Evolutionary conservation across 1,284 basidiomycete species (phyloP).

Genomic region (Trichosporon ovoides): DNA sequence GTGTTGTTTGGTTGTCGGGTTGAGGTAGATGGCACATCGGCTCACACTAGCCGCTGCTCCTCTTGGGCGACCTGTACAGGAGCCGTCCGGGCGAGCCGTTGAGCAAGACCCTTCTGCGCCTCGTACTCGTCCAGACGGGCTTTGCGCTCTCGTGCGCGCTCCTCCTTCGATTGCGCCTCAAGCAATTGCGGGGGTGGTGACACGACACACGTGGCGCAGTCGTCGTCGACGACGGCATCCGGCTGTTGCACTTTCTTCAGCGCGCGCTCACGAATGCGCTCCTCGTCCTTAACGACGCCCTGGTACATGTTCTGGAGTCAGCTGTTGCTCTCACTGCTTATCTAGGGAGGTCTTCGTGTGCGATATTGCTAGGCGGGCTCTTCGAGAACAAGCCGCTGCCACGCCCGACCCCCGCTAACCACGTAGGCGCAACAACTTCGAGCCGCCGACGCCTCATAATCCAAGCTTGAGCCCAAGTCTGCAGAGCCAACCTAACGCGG

Average conservation of each 20-base stretch:
- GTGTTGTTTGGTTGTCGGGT: not conserved
- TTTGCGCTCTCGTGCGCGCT: constrained; percentile 29
- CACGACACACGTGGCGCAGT: constrained; percentile 40
- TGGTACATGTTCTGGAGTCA: constrained; percentile 74
- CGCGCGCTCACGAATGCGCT: constrained; percentile 52
- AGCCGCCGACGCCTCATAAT: not conserved
- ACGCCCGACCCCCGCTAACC: too few relatives aligned
- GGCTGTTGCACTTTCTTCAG: constrained; percentile 26
- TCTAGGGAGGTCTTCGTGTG: too few relatives aligned
- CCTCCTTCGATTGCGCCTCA: constrained; percentile 32
- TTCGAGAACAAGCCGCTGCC: too few relatives aligned
- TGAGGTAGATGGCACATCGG: not conserved
- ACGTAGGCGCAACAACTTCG: not conserved
- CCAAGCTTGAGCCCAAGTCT: not conserved
- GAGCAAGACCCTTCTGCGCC: constrained; percentile 34
- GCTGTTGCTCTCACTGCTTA: not conserved
- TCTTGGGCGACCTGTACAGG: constrained; percentile 10
- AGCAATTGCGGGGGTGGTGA: constrained; percentile 40
- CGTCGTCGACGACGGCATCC: constrained; percentile 33
- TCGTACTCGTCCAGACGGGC: constrained; percentile 36
- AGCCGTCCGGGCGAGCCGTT: constrained; percentile 19
- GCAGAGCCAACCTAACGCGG: too few relatives aligned
- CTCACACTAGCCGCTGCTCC: constrained; percentile 2
- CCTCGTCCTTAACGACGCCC: constrained; percentile 82
- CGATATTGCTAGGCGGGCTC: too few relatives aligned